Percentiles rank a stretch among this genome's conserved stretches.
Conservation (phyloP, 306 rosid genomes). For the Castanospermum australe region DNA sequence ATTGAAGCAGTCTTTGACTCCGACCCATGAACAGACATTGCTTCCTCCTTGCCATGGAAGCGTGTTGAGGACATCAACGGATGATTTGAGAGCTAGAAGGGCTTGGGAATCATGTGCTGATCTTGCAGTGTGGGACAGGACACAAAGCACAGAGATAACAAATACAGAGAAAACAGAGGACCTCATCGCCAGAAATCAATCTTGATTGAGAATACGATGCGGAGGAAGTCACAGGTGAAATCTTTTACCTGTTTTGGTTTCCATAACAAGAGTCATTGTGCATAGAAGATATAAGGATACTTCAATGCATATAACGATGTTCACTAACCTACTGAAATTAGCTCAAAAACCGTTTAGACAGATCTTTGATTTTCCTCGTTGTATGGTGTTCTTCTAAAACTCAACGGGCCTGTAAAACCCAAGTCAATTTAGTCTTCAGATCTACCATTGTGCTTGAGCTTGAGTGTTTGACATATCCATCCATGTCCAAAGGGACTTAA, state of each 20-base stretch:
- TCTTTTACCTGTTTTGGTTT: constrained; percentile 18
- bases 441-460: constrained; percentile 15
- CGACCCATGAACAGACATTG: constrained; percentile 71
- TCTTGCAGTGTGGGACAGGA: background rate
- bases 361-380: constrained; percentile 17
- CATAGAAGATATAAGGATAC: background rate
- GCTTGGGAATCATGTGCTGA: constrained; percentile 58
- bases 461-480: background rate
- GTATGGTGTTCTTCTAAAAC: background rate
- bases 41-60: constrained; percentile 64
- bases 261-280: background rate
- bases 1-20: constrained; percentile 66
- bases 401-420: background rate
- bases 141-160: constrained; percentile 7
- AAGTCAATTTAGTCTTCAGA: constrained; percentile 1
- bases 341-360: constrained; percentile 23
- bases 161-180: background rate
- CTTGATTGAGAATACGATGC: background rate
- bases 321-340: constrained; percentile 16
- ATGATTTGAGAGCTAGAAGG: constrained; percentile 58
- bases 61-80: constrained; percentile 52
- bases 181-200: constrained; percentile 18
- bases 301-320: constrained; percentile 16
- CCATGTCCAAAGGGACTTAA: background rate
- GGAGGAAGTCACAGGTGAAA: background rate